Percentiles rank a stretch among this genome's conserved stretches.
Conservation (phyloP, 2,329 filamentous ascomycete genomes). For the Beauveria bassiana region DNA sequence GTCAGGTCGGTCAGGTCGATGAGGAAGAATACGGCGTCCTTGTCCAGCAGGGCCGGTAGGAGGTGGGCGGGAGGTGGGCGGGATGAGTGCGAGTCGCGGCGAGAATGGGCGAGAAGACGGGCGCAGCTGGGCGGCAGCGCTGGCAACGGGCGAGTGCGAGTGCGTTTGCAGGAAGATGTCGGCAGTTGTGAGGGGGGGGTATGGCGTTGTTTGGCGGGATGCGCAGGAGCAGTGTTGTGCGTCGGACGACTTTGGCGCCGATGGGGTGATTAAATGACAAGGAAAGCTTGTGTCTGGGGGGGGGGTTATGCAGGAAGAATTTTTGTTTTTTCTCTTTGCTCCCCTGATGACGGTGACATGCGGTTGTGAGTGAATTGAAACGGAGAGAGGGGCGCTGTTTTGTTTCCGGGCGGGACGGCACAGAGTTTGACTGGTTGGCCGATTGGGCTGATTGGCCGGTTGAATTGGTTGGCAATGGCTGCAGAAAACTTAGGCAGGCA, state of each 20-base stretch:
- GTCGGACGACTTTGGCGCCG: constrained; percentile 1
- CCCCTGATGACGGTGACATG: constrained; percentile 3
- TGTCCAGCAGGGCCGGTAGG: not conserved
- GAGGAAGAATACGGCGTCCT: not conserved
- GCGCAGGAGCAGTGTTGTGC: not conserved
- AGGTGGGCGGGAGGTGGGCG: too few species aligned
- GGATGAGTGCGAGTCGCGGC: not conserved
- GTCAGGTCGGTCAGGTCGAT: not conserved
- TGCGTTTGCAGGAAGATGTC: constrained; percentile 1
- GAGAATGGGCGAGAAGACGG: not conserved
- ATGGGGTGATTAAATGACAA: constrained; percentile 2
- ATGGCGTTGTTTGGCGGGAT: not conserved
- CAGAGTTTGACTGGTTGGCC: not conserved
- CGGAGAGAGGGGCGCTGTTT: not conserved
- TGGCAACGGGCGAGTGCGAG: not conserved
- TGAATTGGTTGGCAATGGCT: too few species aligned
- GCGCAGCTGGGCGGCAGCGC: not conserved
- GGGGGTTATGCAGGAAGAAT: not conserved
- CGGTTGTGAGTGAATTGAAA: not conserved
- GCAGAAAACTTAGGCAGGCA: not conserved
- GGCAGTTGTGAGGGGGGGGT: not conserved
- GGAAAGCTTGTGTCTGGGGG: not conserved
- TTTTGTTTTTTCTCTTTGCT: not conserved
- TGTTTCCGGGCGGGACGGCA: constrained; percentile 5
- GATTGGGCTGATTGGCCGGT: too few species aligned